Evolutionary conservation across 1,139 yeast species (phyloP), one percentile per base, ranked within the genome.

Genomic region (Saccharomyces hybrid): DNA sequence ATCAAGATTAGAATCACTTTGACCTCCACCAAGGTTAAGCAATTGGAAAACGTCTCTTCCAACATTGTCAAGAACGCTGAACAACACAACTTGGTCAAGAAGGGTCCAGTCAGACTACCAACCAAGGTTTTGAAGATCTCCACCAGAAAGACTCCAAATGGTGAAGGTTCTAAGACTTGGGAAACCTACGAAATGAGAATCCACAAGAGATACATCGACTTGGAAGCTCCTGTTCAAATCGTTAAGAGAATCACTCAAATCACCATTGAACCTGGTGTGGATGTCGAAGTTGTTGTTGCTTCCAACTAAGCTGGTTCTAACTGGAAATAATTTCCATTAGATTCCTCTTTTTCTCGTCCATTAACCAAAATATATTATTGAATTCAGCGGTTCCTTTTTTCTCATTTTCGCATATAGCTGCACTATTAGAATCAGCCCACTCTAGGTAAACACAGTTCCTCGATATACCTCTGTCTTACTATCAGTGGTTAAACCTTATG

Each of bases 91-190:
- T 82, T 89, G 73, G 83, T 82, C 78, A 88, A 86, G 84, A 88
- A 89, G 84, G 99, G 99, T 74, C 99, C 99, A 70, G 97, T 95
- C 75, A 89, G 99, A 87, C 81, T 95, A 82, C 99, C 99, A 82
- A 95, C 99, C 80, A 95, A 91, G 87, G 95, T 88, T 71, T 88
- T 95, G 76, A 90, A 88, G 81, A 84, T 95, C 82, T 84, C 96
- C 82, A 93, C 99, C 88, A 91, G 99, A 88, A 95, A 95, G 90
- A 86, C 99, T 75, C 99, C 99, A 74, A 95, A 95, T 79, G 99
- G 99, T 91, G 98, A 95, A 84, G 99, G 99, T 91, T 93, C 99
- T 73, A 93, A 95, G 91, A 95, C 99, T 73, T 95, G 97, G 97
- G 99, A 95, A 78, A 81, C 95, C 73, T 95, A 85, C 79, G 99